These are phyloP conservation scores for Aureobasidium subglaciale DNA, from an alignment of 2,329 filamentous ascomycete species.

Conservation along the genomic window DNA sequence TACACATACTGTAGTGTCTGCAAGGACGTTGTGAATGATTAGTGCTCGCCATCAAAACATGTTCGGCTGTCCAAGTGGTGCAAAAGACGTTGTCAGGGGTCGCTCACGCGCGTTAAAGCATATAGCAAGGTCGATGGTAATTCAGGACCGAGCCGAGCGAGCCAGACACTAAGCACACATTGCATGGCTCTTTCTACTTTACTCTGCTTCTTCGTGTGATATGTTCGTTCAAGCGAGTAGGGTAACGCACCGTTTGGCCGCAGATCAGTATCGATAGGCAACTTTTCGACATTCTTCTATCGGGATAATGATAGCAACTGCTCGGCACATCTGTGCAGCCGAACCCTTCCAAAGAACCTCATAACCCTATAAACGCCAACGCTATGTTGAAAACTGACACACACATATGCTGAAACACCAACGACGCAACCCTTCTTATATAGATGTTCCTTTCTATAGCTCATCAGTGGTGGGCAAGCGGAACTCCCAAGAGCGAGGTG, in stretches of 20 bases:
- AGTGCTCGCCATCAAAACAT: background rate
- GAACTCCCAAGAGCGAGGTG: conserved; percentile 50
- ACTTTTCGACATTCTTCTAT: background rate
- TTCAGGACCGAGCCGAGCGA: conserved; percentile 4
- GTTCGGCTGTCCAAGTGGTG: background rate
- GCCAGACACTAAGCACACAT: background rate
- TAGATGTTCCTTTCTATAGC: conserved; percentile 18
- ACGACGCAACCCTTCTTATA: conserved; percentile 8
- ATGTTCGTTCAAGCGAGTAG: background rate
- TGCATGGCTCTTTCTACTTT: background rate
- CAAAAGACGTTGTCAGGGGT: conserved; percentile 5
- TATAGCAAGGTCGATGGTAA: background rate
- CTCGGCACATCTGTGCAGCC: conserved; percentile 6
- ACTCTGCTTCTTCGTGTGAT: background rate
- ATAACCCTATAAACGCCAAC: conserved; percentile 7
- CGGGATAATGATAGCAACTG: conserved; percentile 6
- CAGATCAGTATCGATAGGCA: conserved; percentile 3
- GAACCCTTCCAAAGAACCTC: background rate
- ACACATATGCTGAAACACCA: conserved; percentile 13
- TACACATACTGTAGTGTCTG: conserved; percentile 4
- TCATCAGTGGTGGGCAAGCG: conserved; percentile 32
- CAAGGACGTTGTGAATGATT: background rate
- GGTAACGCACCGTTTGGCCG: background rate
- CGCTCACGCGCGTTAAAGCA: background rate
- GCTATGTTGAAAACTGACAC: conserved; percentile 8